phyloP scores from a whole-genome alignment of 2,329 filamentous ascomycete species.

The Phaeosphaeria sp. region DNA sequence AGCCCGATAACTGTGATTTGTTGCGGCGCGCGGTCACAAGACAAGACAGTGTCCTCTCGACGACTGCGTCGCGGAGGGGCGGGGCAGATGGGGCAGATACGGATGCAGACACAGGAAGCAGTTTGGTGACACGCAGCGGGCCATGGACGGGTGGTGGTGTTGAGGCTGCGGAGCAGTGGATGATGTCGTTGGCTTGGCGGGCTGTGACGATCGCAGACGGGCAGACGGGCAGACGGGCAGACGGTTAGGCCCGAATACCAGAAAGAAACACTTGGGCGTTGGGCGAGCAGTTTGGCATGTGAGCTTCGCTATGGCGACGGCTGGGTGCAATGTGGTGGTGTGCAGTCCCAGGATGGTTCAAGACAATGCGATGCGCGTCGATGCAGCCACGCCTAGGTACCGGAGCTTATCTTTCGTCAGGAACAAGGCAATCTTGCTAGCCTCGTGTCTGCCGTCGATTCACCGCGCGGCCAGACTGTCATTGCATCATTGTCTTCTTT shows the following conservation, averaged over 20 bases:
- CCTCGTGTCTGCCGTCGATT: neutral
- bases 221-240: no score
- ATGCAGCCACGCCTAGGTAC: constrained; percentile 17
- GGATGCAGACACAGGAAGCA: neutral
- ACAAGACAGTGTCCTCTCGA: constrained; percentile 11
- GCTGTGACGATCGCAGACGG: constrained; percentile 19
- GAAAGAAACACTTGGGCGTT: constrained; percentile 15
- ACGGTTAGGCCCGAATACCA: constrained; percentile 27
- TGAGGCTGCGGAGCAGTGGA: constrained; percentile 17
- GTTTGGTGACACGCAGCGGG: constrained; percentile 5
- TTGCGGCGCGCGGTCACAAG: neutral
- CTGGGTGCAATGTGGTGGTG: constrained; percentile 1
- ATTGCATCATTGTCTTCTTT: constrained; percentile 3
- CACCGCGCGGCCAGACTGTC: neutral
- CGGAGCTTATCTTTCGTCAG: constrained; percentile 23
- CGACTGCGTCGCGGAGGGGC: constrained; percentile 14
- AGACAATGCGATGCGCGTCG: constrained; percentile 13
- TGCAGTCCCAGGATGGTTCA: neutral
- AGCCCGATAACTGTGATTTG: constrained; percentile 11
- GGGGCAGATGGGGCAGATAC: constrained; percentile 18
- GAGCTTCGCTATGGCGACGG: constrained; percentile 12
- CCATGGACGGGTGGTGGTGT: constrained; percentile 10
- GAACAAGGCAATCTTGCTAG: constrained; percentile 12
- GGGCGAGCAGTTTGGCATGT: constrained; percentile 17
- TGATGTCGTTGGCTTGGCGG: constrained; percentile 36